Conservation (phyloP, 1,284 basidiomycete species). For the Sphagnurus paluster region DNA sequence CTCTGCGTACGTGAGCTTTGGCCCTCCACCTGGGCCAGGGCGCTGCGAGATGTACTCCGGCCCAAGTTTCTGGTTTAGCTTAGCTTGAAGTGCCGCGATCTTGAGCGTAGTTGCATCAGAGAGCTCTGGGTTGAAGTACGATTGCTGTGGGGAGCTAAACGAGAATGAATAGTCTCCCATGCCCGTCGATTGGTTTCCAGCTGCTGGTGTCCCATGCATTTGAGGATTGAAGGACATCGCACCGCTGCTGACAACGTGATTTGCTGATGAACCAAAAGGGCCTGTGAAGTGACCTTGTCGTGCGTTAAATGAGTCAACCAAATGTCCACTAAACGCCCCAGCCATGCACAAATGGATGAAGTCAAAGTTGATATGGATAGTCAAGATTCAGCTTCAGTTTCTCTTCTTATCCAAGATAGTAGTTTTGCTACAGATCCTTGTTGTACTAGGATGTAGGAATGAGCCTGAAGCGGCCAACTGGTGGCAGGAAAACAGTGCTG, state of each 20-base stretch:
- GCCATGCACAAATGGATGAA: slow-evolving; percentile 36
- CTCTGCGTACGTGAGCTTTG: slow-evolving; percentile 92
- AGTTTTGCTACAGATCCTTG: neutral
- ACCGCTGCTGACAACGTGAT: slow-evolving; percentile 45
- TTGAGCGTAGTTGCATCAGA: slow-evolving; percentile 60
- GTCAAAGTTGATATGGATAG: no score
- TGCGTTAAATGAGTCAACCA: slow-evolving; percentile 40
- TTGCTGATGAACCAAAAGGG: slow-evolving; percentile 5
- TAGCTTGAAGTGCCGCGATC: slow-evolving; percentile 77
- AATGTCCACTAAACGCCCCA: slow-evolving; percentile 49
- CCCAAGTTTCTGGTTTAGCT: slow-evolving; percentile 86
- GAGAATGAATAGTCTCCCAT: slow-evolving; percentile 30
- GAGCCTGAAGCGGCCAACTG: neutral
- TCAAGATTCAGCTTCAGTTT: neutral
- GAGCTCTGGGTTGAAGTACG: slow-evolving; percentile 42
- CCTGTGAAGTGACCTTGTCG: slow-evolving; percentile 29
- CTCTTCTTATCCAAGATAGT: neutral
- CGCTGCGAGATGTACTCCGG: slow-evolving; percentile 91
- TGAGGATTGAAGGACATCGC: slow-evolving; percentile 57
- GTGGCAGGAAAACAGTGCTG: neutral
- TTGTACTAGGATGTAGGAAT: neutral
- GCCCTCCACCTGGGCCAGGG: slow-evolving; percentile 85
- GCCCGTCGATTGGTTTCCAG: slow-evolving; percentile 17
- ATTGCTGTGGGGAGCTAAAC: slow-evolving; percentile 30
- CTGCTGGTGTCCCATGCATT: slow-evolving; percentile 49